These are phyloP conservation scores for Crithidia brevicula DNA, from an alignment of 208 protist species.

Conservation along the genomic window DNA sequence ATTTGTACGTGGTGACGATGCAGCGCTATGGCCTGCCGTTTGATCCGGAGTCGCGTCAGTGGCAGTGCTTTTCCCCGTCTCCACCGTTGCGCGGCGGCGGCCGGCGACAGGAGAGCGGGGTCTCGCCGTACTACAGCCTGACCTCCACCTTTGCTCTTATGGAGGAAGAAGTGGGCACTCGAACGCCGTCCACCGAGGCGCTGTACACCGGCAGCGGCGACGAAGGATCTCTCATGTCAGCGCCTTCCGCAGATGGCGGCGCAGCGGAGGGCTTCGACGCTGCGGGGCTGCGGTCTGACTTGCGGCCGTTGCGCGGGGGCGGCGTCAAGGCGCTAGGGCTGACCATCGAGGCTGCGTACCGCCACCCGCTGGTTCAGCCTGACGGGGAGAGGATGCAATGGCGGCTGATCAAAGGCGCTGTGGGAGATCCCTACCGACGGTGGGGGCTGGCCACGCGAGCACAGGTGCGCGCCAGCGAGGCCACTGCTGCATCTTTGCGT, in stretches of 20 bases:
- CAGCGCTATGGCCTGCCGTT: slow-evolving; percentile 79
- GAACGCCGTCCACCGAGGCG: slow-evolving; percentile 42
- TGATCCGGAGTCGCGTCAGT: slow-evolving; percentile 80
- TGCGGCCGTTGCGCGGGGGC: slow-evolving; percentile 23
- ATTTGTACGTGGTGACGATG: slow-evolving; percentile 84
- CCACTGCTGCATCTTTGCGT: slow-evolving; percentile 6
- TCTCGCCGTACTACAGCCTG: slow-evolving; percentile 68
- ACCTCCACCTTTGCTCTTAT: slow-evolving; percentile 66
- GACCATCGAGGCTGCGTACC: slow-evolving; percentile 42
- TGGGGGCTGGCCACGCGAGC: slow-evolving; percentile 42
- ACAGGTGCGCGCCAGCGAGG: slow-evolving; percentile 26
- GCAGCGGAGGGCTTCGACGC: slow-evolving; percentile 27
- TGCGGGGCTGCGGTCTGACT: slow-evolving; percentile 30
- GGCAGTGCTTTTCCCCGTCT: slow-evolving; percentile 70
- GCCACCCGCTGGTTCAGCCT: slow-evolving; percentile 37
- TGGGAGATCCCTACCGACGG: slow-evolving; percentile 54
- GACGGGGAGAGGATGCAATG: slow-evolving; percentile 32
- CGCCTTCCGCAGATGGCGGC: neutral
- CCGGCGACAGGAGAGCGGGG: neutral
- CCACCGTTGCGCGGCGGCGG: neutral
- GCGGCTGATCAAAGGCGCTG: slow-evolving; percentile 28
- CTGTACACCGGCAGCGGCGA: slow-evolving; percentile 1
- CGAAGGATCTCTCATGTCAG: neutral
- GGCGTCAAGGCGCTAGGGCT: slow-evolving; percentile 60
- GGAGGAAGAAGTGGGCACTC: slow-evolving; percentile 71